Percentiles rank a stretch among this genome's conserved stretches.
Conservation (phyloP, 2,329 filamentous ascomycete species). For the Chrysoporthe puriensis region DNA sequence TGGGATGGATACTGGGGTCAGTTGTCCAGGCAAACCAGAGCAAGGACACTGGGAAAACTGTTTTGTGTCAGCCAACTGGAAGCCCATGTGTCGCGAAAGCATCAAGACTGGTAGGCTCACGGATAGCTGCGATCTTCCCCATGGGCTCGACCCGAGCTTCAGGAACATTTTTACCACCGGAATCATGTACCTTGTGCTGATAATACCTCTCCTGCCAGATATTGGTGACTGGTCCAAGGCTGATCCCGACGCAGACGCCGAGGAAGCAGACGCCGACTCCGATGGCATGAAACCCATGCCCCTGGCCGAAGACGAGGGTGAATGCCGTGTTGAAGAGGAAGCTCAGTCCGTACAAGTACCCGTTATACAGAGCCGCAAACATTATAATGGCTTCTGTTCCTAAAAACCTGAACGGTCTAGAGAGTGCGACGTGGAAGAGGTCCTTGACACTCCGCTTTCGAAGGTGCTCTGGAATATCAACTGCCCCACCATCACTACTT, state of each 20-base stretch:
- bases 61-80: background rate
- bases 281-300: constrained; percentile 45
- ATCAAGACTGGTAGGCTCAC: constrained; percentile 29
- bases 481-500: constrained; percentile 30
- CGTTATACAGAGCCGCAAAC: constrained; percentile 52
- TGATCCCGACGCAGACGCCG: constrained; percentile 33
- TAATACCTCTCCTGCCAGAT: constrained; percentile 49
- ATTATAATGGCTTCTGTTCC: constrained; percentile 51
- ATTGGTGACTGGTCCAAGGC: constrained; percentile 47
- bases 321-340: constrained; percentile 56
- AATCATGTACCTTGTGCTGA: constrained; percentile 37
- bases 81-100: background rate
- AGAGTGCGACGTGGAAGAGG: constrained; percentile 46
- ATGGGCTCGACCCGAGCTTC: constrained; percentile 45
- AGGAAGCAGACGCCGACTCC: constrained; percentile 46
- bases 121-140: constrained; percentile 44
- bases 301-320: constrained; percentile 50
- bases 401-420: constrained; percentile 51
- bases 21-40: constrained; percentile 44
- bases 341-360: constrained; percentile 51
- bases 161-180: constrained; percentile 41
- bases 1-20: constrained; percentile 39
- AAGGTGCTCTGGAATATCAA: constrained; percentile 42
- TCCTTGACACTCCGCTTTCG: constrained; percentile 41
- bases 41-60: constrained; percentile 38